Evolutionary conservation across 2,329 filamentous ascomycete species (phyloP).

Genomic region (Ceratocystis huliohia): DNA sequence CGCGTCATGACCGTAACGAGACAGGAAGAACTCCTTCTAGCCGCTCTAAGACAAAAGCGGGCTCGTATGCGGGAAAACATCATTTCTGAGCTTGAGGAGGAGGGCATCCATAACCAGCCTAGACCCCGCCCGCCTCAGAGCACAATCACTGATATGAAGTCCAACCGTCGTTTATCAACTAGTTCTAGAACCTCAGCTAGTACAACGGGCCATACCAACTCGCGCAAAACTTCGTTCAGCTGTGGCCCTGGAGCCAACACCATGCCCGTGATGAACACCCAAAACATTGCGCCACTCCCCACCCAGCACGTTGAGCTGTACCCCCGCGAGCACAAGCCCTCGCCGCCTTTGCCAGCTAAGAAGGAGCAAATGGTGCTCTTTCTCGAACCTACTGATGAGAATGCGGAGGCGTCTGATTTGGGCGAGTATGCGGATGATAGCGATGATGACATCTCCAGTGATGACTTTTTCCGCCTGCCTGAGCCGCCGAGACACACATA

Average conservation of each 20-base stretch:
- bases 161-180: constrained; percentile 10
- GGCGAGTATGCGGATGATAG: constrained; percentile 21
- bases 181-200: constrained; percentile 12
- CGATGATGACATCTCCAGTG: constrained; percentile 23
- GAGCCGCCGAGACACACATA: constrained; percentile 18
- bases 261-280: background rate
- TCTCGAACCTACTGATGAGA: constrained; percentile 16
- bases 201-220: constrained; percentile 14
- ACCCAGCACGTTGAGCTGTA: background rate
- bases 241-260: background rate
- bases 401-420: constrained; percentile 16
- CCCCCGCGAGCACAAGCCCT: constrained; percentile 22
- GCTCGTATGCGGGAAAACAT: constrained; percentile 41
- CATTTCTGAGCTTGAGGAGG: constrained; percentile 33
- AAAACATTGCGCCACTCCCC: background rate
- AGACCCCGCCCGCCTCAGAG: constrained; percentile 4
- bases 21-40: constrained; percentile 46
- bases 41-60: constrained; percentile 44
- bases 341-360: constrained; percentile 14
- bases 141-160: background rate
- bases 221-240: constrained; percentile 17
- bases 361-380: constrained; percentile 20
- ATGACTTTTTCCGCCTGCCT: constrained; percentile 21
- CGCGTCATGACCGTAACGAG: constrained; percentile 46
- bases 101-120: constrained; percentile 10